Evolutionary conservation across 441 rosid species (phyloP).

Genomic region (Eutrema salsugineum): DNA sequence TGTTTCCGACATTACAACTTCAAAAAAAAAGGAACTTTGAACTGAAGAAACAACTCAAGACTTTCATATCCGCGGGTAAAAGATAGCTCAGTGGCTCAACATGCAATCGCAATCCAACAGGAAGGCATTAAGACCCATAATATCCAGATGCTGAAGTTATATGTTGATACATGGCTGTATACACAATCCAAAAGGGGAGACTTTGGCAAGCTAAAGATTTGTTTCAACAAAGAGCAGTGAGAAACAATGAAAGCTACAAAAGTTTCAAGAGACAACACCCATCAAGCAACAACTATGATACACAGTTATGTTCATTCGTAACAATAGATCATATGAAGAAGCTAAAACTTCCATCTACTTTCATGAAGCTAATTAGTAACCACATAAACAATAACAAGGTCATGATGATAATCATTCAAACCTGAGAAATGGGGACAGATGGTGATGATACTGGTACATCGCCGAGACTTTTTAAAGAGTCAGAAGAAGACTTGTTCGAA

Average conservation of each 20-base stretch:
- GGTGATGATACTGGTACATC: conserved; percentile 45
- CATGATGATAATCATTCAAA: conserved; percentile 21
- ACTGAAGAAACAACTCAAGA: background rate
- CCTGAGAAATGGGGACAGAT: conserved; percentile 42
- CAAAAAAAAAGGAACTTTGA: background rate
- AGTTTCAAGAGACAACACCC: conserved; percentile 26
- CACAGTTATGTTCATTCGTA: conserved; percentile 34
- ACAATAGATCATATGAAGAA: conserved; percentile 34
- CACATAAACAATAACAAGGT: background rate
- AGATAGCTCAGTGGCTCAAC: background rate
- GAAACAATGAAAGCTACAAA: background rate
- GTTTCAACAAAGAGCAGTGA: background rate
- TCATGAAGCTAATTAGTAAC: conserved; percentile 32
- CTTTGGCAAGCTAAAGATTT: background rate
- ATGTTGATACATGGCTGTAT: background rate
- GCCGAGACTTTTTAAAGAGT: conserved; percentile 53
- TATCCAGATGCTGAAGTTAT: background rate
- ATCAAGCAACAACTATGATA: background rate
- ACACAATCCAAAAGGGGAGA: background rate
- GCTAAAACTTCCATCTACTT: conserved; percentile 24
- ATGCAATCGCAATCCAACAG: background rate
- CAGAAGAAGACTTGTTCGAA: conserved; percentile 53
- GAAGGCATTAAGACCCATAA: background rate
- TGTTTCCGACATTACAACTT: background rate
- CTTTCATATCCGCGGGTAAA: background rate